Conservation (phyloP, 2,329 filamentous ascomycete species). For the Rutstroemia sp. region DNA sequence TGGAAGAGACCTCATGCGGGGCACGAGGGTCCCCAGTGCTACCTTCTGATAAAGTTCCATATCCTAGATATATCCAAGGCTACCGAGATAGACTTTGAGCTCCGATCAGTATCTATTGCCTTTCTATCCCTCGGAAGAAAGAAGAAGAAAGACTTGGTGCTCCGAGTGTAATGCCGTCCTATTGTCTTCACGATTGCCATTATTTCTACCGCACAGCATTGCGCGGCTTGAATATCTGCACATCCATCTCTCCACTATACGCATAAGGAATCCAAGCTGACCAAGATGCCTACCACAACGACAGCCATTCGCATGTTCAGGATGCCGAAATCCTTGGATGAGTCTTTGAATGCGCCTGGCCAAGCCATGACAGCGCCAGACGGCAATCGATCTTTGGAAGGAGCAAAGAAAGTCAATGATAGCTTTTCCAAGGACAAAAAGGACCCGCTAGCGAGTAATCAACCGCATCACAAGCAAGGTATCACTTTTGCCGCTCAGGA, state of each 20-base stretch:
- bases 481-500: constrained; percentile 89
- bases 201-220: constrained; percentile 89
- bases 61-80: constrained; percentile 23
- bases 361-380: constrained; percentile 17
- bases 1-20: constrained; percentile 19
- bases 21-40: constrained; percentile 15
- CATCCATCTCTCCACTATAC: constrained; percentile 69
- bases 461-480: constrained; percentile 47
- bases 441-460: constrained; percentile 39
- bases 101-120: neutral
- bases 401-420: constrained; percentile 45
- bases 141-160: neutral
- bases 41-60: constrained; percentile 5
- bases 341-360: constrained; percentile 48
- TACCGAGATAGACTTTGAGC: constrained; percentile 3
- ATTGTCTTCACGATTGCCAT: constrained; percentile 80
- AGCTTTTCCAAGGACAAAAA: constrained; percentile 39
- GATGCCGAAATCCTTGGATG: constrained; percentile 64
- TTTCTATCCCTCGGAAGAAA: neutral
- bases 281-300: constrained; percentile 49
- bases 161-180: constrained; percentile 57
- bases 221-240: constrained; percentile 77
- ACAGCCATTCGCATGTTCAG: constrained; percentile 65
- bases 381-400: constrained; percentile 36
- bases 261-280: constrained; percentile 45